Conservation (phyloP, 148 eudicot species). For the Tetragonia tetragonoides region DNA sequence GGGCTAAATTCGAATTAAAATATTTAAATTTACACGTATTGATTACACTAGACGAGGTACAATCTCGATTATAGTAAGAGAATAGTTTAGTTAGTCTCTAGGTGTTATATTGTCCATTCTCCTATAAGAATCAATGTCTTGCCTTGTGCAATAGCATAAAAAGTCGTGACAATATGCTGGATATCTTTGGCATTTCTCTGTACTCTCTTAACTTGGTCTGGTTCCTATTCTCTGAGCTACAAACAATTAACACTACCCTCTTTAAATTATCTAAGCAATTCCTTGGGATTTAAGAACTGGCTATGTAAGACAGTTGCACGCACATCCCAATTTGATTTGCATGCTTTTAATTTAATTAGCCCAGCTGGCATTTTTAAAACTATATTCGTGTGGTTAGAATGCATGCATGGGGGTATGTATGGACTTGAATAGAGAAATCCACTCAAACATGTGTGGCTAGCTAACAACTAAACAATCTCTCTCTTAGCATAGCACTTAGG, state of each 20-base stretch:
- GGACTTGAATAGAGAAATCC: not conserved
- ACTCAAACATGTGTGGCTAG: no score
- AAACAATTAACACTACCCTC: no score
- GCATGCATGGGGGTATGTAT: not conserved
- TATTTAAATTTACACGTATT: slow-evolving; percentile 21
- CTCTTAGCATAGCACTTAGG: no score
- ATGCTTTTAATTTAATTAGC: not conserved
- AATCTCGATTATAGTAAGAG: slow-evolving; percentile 3
- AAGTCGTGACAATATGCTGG: slow-evolving; percentile 29
- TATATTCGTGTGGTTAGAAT: not conserved
- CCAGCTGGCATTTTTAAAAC: slow-evolving; percentile 10
- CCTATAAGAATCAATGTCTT: slow-evolving; percentile 37
- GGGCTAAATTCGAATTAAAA: slow-evolving; percentile 1
- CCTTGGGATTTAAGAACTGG: slow-evolving; percentile 32
- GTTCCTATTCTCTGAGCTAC: no score
- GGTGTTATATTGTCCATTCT: slow-evolving; percentile 36
- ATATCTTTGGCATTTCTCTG: slow-evolving; percentile 18
- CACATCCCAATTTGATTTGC: slow-evolving; percentile 20
- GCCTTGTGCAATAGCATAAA: slow-evolving; percentile 31
- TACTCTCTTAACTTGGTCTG: not conserved
- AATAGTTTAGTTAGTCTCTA: slow-evolving; percentile 22
- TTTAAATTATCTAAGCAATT: not conserved
- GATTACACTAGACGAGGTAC: slow-evolving; percentile 29
- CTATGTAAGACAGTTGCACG: slow-evolving; percentile 30
- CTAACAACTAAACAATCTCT: no score